Evolutionary conservation across 805 yeast genomes (phyloP).

Genomic region (Wickerhamomyces queroliae): DNA sequence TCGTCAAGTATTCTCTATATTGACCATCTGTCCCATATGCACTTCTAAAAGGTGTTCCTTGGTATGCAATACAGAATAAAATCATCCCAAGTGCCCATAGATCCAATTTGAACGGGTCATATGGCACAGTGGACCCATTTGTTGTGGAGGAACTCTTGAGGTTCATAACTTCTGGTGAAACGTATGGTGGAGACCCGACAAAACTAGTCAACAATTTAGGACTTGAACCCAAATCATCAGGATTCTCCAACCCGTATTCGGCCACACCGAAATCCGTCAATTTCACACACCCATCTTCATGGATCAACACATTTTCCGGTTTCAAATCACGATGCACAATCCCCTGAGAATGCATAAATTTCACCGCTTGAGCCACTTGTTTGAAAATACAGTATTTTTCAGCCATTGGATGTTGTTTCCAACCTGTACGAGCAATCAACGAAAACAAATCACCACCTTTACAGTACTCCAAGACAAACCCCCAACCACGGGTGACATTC

Average conservation of each 20-base stretch:
- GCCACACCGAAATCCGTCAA: conserved; percentile 77
- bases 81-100: conserved; percentile 70
- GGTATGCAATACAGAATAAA: conserved; percentile 52
- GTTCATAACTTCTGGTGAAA: conserved; percentile 70
- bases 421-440: conserved; percentile 48
- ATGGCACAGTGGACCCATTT: conserved; percentile 29
- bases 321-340: conserved; percentile 70
- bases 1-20: conserved; percentile 49
- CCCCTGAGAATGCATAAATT: conserved; percentile 57
- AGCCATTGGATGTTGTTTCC: conserved; percentile 44
- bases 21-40: conserved; percentile 42
- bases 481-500: conserved; percentile 65
- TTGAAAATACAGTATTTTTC: conserved; percentile 67
- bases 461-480: conserved; percentile 62
- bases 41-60: conserved; percentile 53
- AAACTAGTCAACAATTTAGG: conserved; percentile 34
- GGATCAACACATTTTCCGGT: conserved; percentile 66
- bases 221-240: conserved; percentile 41
- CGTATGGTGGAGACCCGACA: conserved; percentile 79
- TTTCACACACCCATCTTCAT: conserved; percentile 54
- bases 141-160: conserved; percentile 32
- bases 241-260: conserved; percentile 51
- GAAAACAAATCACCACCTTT: conserved; percentile 56
- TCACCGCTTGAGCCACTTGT: conserved; percentile 58
- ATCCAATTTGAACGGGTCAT: conserved; percentile 66